These are phyloP conservation scores for Haematococcus sp. DNA, from an alignment of 139 green algal genomes.

Conservation along the genomic window DNA sequence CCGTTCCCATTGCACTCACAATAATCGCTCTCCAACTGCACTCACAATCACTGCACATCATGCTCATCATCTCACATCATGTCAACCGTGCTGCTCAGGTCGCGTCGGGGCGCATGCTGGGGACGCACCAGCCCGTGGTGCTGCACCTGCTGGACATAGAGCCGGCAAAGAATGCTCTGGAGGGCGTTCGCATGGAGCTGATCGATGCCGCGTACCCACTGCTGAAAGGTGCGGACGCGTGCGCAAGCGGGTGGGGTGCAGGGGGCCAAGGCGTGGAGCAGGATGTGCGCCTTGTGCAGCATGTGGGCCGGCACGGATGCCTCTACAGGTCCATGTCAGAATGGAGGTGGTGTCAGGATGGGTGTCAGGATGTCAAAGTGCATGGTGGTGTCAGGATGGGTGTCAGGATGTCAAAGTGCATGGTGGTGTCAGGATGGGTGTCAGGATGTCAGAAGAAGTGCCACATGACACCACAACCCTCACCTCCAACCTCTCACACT, in stretches of 20 bases:
- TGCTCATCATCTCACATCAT: no score
- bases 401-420: neutral
- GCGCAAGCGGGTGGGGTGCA: no score
- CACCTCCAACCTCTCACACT: no score
- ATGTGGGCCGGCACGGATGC: neutral
- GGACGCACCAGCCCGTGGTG: conserved; percentile 82
- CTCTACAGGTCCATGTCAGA: neutral
- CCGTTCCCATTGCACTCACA: no score
- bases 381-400: neutral
- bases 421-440: neutral
- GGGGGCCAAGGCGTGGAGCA: no score
- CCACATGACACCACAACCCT: neutral
- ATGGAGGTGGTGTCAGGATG: neutral
- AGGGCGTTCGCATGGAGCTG: conserved; percentile 94
- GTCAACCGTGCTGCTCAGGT: conserved; percentile 2
- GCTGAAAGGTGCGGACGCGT: conserved; percentile 57
- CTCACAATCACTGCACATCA: no score
- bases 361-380: neutral
- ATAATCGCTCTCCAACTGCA: no score
- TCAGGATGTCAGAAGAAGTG: neutral
- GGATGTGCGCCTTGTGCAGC: no score
- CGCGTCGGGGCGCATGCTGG: conserved; percentile 78
- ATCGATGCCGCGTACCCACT: conserved; percentile 89
- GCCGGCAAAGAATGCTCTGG: conserved; percentile 72
- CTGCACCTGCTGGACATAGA: conserved; percentile 94